These are phyloP conservation scores for Colletotrichum nymphaeae DNA, from an alignment of 2,329 filamentous ascomycete genomes.

Conservation along the genomic window DNA sequence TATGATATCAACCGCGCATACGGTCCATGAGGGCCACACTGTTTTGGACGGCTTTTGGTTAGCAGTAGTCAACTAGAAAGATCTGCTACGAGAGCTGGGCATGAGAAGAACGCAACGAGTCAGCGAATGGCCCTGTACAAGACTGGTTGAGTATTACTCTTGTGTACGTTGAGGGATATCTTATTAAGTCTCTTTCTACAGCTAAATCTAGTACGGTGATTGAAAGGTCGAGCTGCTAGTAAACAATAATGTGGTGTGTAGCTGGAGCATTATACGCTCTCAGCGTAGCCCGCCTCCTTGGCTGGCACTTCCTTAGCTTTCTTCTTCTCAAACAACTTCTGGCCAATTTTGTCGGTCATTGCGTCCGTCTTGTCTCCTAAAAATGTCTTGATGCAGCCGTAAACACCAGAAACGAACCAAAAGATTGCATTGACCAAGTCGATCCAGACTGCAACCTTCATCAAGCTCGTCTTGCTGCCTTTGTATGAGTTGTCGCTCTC, in stretches of 20 bases:
- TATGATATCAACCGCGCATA: slow-evolving; percentile 20
- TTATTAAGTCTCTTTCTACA: neutral
- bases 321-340: slow-evolving; percentile 52
- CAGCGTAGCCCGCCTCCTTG: slow-evolving; percentile 43
- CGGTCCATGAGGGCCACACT: neutral
- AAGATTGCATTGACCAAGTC: slow-evolving; percentile 75
- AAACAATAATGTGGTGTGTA: neutral
- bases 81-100: too few relatives aligned
- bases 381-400: slow-evolving; percentile 54
- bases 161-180: neutral
- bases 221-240: neutral
- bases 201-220: neutral
- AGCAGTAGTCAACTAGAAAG: neutral
- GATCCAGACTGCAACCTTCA: slow-evolving; percentile 81
- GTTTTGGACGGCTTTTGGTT: neutral
- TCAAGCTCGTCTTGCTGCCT: slow-evolving; percentile 56
- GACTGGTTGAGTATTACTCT: neutral
- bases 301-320: slow-evolving; percentile 40
- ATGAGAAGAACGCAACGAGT: too few relatives aligned
- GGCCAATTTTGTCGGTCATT: slow-evolving; percentile 49
- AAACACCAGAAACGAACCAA: slow-evolving; percentile 66
- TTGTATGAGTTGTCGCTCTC: slow-evolving; percentile 63
- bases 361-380: slow-evolving; percentile 54
- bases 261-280: slow-evolving; percentile 41
- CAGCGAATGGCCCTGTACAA: neutral